Evolutionary conservation across 257 asterid species (phyloP).

Genomic region (Euphrasia confusa): DNA sequence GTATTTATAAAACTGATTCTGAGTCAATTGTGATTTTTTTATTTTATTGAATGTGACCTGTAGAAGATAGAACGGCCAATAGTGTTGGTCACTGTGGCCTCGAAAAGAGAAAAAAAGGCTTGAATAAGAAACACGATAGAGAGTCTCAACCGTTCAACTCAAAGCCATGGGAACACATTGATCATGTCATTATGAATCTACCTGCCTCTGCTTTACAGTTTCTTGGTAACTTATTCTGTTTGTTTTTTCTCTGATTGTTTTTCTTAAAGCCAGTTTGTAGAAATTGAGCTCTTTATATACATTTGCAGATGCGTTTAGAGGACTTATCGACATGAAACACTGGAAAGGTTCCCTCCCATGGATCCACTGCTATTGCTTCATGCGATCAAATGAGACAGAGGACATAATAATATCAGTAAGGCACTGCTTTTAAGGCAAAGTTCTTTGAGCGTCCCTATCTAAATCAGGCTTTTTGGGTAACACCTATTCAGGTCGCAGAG

Average conservation of each 20-base stretch:
- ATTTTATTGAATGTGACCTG: slow-evolving; percentile 18
- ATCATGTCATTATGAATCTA: slow-evolving; percentile 88
- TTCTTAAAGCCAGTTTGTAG: background rate
- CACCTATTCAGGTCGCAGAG: slow-evolving; percentile 59
- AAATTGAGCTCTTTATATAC: slow-evolving; percentile 12
- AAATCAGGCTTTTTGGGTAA: background rate
- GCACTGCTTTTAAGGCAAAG: background rate
- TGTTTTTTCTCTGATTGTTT: no score
- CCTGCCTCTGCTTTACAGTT: slow-evolving; percentile 90
- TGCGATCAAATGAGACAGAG: slow-evolving; percentile 63
- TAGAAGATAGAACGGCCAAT: slow-evolving; percentile 41
- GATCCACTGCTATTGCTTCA: slow-evolving; percentile 97
- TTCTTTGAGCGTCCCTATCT: slow-evolving; percentile 13
- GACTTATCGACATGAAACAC: slow-evolving; percentile 48
- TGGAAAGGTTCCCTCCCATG: slow-evolving; percentile 85
- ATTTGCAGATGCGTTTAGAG: slow-evolving; percentile 65
- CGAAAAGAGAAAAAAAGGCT: slow-evolving; percentile 46
- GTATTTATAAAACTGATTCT: background rate
- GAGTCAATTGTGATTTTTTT: no score
- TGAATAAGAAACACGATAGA: slow-evolving; percentile 41
- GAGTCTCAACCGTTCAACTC: slow-evolving; percentile 41
- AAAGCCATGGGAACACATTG: slow-evolving; percentile 88
- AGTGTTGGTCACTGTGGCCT: slow-evolving; percentile 13
- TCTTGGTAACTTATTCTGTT: slow-evolving; percentile 52
- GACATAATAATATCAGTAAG: slow-evolving; percentile 60